Conservation (phyloP, 805 yeast genomes). For the Yamadazyma phyllophila region DNA sequence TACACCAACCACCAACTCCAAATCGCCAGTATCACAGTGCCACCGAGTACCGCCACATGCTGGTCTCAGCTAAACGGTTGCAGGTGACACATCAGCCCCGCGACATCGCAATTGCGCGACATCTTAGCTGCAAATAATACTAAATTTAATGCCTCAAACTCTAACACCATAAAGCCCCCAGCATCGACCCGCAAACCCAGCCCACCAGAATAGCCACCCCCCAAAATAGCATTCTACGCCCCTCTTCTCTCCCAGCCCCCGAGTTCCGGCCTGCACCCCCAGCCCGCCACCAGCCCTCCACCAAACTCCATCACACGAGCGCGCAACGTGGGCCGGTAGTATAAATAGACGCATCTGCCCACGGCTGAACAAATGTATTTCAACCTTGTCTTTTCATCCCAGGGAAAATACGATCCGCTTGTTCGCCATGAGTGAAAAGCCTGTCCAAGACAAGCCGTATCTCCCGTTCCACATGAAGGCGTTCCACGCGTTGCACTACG, state of each 20-base stretch:
- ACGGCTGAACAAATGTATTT: not conserved
- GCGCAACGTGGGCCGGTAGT: not conserved
- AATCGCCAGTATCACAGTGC: no score
- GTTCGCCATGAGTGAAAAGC: no score
- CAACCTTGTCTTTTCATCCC: no score
- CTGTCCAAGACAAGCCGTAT: not conserved
- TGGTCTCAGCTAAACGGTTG: no score
- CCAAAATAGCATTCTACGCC: not conserved
- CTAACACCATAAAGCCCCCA: no score
- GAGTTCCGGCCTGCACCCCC: not conserved
- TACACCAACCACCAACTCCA: no score
- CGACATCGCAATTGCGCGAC: not conserved
- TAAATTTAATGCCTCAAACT: no score
- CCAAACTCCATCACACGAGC: not conserved
- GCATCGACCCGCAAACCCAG: no score
- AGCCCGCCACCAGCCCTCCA: not conserved
- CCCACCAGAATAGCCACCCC: no score
- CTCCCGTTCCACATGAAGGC: slow-evolving; percentile 5
- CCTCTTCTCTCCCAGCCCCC: not conserved
- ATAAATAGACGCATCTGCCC: not conserved
- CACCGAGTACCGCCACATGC: no score
- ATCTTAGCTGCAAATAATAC: not conserved
- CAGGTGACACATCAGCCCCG: not conserved
- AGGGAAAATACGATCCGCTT: no score
- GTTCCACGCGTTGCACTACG: not conserved